A percentile compares a stretch with the other conserved stretches of the same genome.
phyloP scores from a whole-genome alignment of 805 yeast genomes.

The Pichia scutulata region DNA sequence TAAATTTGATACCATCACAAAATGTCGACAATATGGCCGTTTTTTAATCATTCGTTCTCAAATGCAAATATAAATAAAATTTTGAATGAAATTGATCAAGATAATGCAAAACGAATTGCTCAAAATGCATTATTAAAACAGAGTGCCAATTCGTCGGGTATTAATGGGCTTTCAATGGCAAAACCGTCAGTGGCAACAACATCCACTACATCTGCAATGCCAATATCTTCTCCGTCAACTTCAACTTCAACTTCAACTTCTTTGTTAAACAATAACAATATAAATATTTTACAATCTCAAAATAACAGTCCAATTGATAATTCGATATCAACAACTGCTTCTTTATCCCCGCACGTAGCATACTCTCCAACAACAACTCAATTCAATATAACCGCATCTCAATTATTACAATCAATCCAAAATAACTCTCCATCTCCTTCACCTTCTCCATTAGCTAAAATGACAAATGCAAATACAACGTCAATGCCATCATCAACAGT shows the following conservation, averaged over 20 bases:
- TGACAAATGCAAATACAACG: background rate
- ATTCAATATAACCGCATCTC: constrained; percentile 26
- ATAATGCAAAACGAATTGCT: constrained; percentile 19
- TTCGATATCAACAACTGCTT: constrained; percentile 9
- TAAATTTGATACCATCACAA: background rate
- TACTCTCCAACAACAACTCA: constrained; percentile 17
- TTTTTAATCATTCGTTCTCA: constrained; percentile 30
- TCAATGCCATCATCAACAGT: background rate
- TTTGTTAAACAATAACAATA: background rate
- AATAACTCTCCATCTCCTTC: constrained; percentile 15
- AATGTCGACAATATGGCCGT: constrained; percentile 35
- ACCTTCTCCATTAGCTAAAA: constrained; percentile 6
- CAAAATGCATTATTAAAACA: background rate
- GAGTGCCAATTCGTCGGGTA: background rate
- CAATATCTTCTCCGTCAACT: constrained; percentile 4
- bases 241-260: constrained; percentile 5
- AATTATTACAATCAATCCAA: constrained; percentile 29
- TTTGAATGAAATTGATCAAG: constrained; percentile 31
- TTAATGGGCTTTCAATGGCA: background rate
- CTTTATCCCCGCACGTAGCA: constrained; percentile 17
- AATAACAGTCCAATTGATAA: constrained; percentile 1
- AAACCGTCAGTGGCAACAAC: background rate
- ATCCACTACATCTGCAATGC: background rate
- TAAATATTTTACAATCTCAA: background rate
- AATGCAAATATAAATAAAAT: constrained; percentile 31